These are phyloP conservation scores for Ogataea angusta DNA, from an alignment of 805 yeast genomes.

Conservation along the genomic window DNA sequence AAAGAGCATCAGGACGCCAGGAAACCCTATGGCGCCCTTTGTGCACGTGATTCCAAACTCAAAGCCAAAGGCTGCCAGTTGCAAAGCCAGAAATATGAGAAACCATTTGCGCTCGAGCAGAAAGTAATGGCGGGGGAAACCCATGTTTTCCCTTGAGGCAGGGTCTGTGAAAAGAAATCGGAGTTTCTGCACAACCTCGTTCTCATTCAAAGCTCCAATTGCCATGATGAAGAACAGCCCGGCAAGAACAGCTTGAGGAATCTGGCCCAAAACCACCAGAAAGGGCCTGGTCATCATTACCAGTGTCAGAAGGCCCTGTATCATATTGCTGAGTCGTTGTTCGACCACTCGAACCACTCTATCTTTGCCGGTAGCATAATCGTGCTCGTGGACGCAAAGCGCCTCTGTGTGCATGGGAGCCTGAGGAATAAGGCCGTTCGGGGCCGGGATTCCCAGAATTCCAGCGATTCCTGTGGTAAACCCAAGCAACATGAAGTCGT, in stretches of 20 bases:
- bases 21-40: slow-evolving; percentile 91
- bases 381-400: slow-evolving; percentile 52
- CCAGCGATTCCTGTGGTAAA: slow-evolving; percentile 86
- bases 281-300: slow-evolving; percentile 91
- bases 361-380: slow-evolving; percentile 30
- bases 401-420: slow-evolving; percentile 92
- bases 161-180: slow-evolving; percentile 61
- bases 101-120: slow-evolving; percentile 45
- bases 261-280: slow-evolving; percentile 69
- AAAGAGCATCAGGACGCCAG: slow-evolving; percentile 75
- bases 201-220: slow-evolving; percentile 66
- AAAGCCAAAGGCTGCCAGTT: slow-evolving; percentile 65
- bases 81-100: slow-evolving; percentile 51
- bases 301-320: slow-evolving; percentile 79
- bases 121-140: slow-evolving; percentile 21
- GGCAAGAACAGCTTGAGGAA: slow-evolving; percentile 91
- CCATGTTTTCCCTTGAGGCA: slow-evolving; percentile 26
- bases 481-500: slow-evolving; percentile 84
- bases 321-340: slow-evolving; percentile 80
- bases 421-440: slow-evolving; percentile 95
- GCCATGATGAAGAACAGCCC: slow-evolving; percentile 96
- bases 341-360: slow-evolving; percentile 66
- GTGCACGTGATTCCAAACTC: slow-evolving; percentile 87
- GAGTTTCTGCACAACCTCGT: slow-evolving; percentile 60
- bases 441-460: slow-evolving; percentile 87